Conservation (phyloP, 305 asterid species). For the Rubia peregrina region DNA sequence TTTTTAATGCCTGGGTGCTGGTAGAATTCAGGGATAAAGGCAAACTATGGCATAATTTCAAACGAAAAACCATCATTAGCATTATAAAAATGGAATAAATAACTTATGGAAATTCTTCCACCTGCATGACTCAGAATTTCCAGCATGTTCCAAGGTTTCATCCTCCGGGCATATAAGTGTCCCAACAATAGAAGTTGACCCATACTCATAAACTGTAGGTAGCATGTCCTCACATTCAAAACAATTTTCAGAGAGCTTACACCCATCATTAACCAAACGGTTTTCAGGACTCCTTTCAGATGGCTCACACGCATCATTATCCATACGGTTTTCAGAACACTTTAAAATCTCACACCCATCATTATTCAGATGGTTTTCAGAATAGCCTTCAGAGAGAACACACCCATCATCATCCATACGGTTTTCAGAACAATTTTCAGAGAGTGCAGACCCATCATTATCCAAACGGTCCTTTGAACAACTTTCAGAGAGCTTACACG, state of each 20-base stretch:
- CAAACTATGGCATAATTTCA: not conserved
- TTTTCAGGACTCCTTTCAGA: constrained; percentile 37
- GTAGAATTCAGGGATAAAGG: not conserved
- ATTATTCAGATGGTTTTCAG: not conserved
- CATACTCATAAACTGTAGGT: constrained; percentile 19
- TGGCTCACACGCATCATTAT: constrained; percentile 38
- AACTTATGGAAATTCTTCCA: constrained; percentile 27
- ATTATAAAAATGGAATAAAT: constrained; percentile 6
- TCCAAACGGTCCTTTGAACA: not conserved
- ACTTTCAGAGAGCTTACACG: not conserved
- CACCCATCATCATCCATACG: constrained; percentile 21
- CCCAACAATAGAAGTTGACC: constrained; percentile 35
- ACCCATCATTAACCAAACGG: constrained; percentile 26
- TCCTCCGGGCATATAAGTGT: constrained; percentile 28
- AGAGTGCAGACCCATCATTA: not conserved
- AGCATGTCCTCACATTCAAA: constrained; percentile 27
- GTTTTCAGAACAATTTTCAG: constrained; percentile 25
- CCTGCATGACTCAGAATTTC: constrained; percentile 72
- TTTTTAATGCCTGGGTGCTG: not conserved
- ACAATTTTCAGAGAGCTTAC: constrained; percentile 41
- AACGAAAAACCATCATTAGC: constrained; percentile 6
- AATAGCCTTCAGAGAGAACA: not conserved
- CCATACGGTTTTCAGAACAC: not conserved
- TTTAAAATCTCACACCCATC: not conserved
- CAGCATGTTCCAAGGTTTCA: constrained; percentile 39